phyloP scores from a whole-genome alignment of 2,329 filamentous ascomycete genomes.

The Pseudogymnoascus verrucosus region DNA sequence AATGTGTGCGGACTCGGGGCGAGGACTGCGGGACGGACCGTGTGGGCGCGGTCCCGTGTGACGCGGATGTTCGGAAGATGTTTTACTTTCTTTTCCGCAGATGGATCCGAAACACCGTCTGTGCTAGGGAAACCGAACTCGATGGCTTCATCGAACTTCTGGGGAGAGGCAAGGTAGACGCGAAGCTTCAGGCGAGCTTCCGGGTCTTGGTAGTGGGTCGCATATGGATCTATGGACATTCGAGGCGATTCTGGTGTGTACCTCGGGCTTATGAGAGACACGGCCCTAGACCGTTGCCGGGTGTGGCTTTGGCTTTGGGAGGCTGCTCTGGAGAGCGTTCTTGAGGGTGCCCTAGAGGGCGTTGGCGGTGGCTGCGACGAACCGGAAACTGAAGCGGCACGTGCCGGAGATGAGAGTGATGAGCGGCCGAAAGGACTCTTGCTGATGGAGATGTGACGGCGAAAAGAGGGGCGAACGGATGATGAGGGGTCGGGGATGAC shows the following conservation, averaged over 20 bases:
- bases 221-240: constrained; percentile 57
- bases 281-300: constrained; percentile 43
- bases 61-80: constrained; percentile 17
- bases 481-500: constrained; percentile 38
- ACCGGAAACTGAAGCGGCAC: constrained; percentile 20
- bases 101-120: constrained; percentile 32
- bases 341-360: constrained; percentile 12
- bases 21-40: constrained; percentile 5
- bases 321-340: not conserved
- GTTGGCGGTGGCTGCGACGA: constrained; percentile 25
- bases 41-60: constrained; percentile 11
- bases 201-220: constrained; percentile 82
- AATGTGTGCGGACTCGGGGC: constrained; percentile 38
- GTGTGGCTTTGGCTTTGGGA: constrained; percentile 13
- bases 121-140: constrained; percentile 82
- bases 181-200: constrained; percentile 80
- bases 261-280: constrained; percentile 44
- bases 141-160: constrained; percentile 92
- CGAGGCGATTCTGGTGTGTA: constrained; percentile 38
- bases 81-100: constrained; percentile 27
- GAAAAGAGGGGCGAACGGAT: constrained; percentile 51
- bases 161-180: constrained; percentile 77
- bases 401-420: constrained; percentile 37
- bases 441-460: constrained; percentile 63
- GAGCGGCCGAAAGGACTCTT: constrained; percentile 55